Percentiles rank a stretch among this genome's conserved stretches.
Evolutionary conservation across 441 rosid species (phyloP).

Genomic region (California macrophylla): DNA sequence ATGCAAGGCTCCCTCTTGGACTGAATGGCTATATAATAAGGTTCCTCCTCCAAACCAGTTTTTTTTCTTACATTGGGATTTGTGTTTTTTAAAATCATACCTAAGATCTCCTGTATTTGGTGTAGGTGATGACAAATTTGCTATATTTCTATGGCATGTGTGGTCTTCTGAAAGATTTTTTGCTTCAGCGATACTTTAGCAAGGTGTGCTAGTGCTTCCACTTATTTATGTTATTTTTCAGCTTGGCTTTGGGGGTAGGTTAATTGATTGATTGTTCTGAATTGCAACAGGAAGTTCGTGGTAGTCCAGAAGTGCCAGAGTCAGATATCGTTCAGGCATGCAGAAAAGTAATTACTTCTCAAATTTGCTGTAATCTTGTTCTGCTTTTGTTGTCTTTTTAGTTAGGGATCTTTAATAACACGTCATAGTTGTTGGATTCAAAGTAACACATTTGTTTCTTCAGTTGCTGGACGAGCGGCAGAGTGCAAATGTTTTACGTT

Average conservation of each 20-base stretch:
- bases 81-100: conserved; percentile 1
- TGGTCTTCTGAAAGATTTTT: conserved; percentile 69
- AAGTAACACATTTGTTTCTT: conserved; percentile 17
- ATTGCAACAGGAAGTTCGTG: conserved; percentile 66
- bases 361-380: background rate
- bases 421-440: background rate
- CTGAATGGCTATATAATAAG: conserved; percentile 93
- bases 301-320: conserved; percentile 63
- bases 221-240: background rate
- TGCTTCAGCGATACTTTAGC: conserved; percentile 80
- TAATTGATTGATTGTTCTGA: conserved; percentile 14
- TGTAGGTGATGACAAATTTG: conserved; percentile 74
- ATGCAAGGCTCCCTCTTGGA: conserved; percentile 88
- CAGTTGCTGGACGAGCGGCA: conserved; percentile 81
- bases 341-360: conserved; percentile 50
- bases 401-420: background rate
- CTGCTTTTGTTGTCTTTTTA: background rate
- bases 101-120: conserved; percentile 14
- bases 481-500: conserved; percentile 55
- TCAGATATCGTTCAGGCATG: conserved; percentile 76
- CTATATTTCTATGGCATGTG: conserved; percentile 89
- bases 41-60: conserved; percentile 29
- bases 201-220: conserved; percentile 42
- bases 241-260: background rate
- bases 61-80: background rate